Percentiles rank a stretch among this genome's conserved stretches.
These are phyloP conservation scores for Carpinus viminea DNA, from an alignment of 306 rosid genomes.

Conservation along the genomic window DNA sequence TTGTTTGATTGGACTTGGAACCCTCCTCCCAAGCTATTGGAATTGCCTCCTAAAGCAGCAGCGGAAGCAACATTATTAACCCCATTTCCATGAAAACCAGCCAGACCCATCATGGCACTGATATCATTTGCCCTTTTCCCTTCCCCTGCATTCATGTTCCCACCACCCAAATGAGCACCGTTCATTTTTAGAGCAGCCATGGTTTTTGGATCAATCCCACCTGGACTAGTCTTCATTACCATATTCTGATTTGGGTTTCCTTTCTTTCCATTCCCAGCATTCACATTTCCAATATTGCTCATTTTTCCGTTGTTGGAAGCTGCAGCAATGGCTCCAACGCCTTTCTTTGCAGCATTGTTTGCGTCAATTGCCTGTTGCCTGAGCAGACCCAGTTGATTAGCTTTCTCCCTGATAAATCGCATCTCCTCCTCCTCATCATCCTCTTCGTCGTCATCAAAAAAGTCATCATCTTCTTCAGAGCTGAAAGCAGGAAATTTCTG, in stretches of 20 bases:
- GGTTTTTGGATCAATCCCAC: constrained; percentile 59
- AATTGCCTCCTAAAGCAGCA: constrained; percentile 42
- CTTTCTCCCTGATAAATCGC: constrained; percentile 50
- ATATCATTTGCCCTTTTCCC: constrained; percentile 58
- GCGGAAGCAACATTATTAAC: constrained; percentile 29
- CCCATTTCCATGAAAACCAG: constrained; percentile 66
- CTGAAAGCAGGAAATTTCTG: constrained; percentile 50
- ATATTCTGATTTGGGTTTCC: constrained; percentile 43
- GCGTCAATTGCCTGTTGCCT: constrained; percentile 60
- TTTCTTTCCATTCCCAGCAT: constrained; percentile 56
- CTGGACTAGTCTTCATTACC: constrained; percentile 39
- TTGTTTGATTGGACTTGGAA: constrained; percentile 49
- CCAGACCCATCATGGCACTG: constrained; percentile 69
- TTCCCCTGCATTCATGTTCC: constrained; percentile 50
- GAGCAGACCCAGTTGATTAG: constrained; percentile 46
- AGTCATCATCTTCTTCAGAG: constrained; percentile 55
- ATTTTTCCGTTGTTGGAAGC: constrained; percentile 40
- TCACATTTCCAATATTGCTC: constrained; percentile 38
- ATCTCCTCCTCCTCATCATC: constrained; percentile 47
- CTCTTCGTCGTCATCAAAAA: constrained; percentile 43
- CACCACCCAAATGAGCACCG: constrained; percentile 50
- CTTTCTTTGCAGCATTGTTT: constrained; percentile 46
- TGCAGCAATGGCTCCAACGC: constrained; percentile 32
- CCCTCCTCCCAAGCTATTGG: constrained; percentile 53
- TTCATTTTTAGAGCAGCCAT: constrained; percentile 64